Conservation (phyloP, 1,284 basidiomycete genomes). For the Dichomitus squalens region DNA sequence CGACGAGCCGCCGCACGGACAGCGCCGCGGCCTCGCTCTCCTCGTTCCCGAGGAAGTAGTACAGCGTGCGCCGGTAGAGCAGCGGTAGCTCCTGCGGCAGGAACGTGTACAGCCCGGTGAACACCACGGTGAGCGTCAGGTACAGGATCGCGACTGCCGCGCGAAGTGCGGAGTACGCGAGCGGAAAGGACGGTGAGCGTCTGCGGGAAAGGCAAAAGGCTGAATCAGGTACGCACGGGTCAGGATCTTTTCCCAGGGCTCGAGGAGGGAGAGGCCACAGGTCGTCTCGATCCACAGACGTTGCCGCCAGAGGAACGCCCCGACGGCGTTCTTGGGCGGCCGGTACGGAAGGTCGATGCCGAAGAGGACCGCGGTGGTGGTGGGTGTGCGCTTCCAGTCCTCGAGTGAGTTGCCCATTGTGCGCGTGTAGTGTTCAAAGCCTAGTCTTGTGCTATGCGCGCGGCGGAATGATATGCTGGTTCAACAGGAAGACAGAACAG, state of each 20-base stretch:
- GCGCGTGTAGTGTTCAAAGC: not conserved
- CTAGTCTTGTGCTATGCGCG: not conserved
- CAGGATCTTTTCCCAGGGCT: constrained; percentile 63
- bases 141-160: constrained; percentile 35
- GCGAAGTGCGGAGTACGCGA: not conserved
- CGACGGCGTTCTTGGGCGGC: constrained; percentile 39
- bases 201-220: not conserved
- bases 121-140: constrained; percentile 33
- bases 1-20: constrained; percentile 9
- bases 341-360: constrained; percentile 34
- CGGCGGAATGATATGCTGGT: not conserved
- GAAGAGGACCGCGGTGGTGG: constrained; percentile 26
- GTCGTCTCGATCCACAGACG: constrained; percentile 55
- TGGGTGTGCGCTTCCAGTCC: constrained; percentile 29
- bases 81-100: constrained; percentile 37
- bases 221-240: constrained; percentile 42
- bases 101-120: constrained; percentile 37
- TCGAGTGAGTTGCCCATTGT: constrained; percentile 26
- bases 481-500: not conserved
- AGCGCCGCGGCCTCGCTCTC: constrained; percentile 3
- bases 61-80: constrained; percentile 36
- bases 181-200: not conserved
- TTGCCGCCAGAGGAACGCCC: constrained; percentile 46
- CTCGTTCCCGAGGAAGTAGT: constrained; percentile 41
- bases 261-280: constrained; percentile 53